Evolutionary conservation across 495 filamentous ascomycete species (phyloP).

Genomic region (Tuber magnatum): DNA sequence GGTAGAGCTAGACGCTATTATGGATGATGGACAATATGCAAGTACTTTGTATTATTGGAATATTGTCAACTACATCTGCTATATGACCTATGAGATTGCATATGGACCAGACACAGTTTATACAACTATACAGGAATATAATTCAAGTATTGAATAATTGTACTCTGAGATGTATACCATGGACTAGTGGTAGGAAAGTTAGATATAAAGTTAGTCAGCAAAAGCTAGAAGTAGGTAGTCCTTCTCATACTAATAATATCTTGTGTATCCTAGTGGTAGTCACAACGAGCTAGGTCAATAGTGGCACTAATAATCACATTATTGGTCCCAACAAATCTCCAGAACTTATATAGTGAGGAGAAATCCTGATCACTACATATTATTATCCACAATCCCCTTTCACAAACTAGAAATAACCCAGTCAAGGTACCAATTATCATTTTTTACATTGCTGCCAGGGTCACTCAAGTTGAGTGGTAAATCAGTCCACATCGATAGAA

Average conservation of each 20-base stretch:
- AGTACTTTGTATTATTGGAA: neutral
- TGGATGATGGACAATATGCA: too few relatives aligned
- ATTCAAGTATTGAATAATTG: neutral
- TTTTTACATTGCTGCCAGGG: neutral
- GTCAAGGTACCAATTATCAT: neutral
- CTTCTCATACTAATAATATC: too few relatives aligned
- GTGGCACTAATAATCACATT: conserved; percentile 18
- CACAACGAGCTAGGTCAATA: conserved; percentile 5
- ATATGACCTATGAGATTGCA: too few relatives aligned
- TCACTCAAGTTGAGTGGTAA: neutral
- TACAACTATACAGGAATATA: too few relatives aligned
- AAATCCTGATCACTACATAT: conserved; percentile 16
- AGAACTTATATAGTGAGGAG: conserved; percentile 18
- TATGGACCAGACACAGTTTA: too few relatives aligned
- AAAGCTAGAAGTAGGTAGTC: too few relatives aligned
- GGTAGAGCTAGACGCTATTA: too few relatives aligned
- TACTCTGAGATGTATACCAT: conserved; percentile 13
- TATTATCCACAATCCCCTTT: neutral
- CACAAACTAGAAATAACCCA: too few relatives aligned
- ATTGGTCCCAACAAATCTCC: too few relatives aligned
- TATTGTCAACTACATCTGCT: neutral
- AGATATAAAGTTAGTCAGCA: neutral
- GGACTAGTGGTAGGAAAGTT: conserved; percentile 12
- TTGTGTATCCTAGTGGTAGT: neutral
- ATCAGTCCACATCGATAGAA: too few relatives aligned